Evolutionary conservation across 73 alveolate genomes (phyloP).

Genomic region (Tetrahymena malaccensis): DNA sequence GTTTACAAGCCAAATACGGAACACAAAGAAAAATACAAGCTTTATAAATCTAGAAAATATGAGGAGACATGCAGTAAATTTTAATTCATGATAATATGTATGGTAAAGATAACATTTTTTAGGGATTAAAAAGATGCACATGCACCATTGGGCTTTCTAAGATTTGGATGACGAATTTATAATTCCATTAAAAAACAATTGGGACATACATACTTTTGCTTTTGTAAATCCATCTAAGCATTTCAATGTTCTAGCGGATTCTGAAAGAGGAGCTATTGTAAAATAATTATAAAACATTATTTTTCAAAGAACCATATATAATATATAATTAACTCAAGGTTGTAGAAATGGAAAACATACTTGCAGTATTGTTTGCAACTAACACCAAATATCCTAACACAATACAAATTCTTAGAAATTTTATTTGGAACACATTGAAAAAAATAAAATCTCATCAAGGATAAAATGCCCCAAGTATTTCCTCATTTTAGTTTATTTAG

Average conservation of each 20-base stretch:
- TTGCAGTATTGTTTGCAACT: constrained; percentile 76
- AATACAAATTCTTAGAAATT: constrained; percentile 54
- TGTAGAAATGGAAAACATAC: constrained; percentile 72
- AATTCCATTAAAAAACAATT: constrained; percentile 63
- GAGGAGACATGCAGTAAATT: background rate
- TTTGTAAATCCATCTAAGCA: constrained; percentile 51
- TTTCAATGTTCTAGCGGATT: constrained; percentile 71
- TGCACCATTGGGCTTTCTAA: constrained; percentile 20
- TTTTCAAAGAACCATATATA: no score
- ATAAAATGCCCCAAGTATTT: background rate
- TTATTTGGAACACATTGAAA: constrained; percentile 14
- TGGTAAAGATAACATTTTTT: background rate
- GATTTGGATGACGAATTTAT: constrained; percentile 66
- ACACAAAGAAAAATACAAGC: background rate
- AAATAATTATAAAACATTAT: background rate
- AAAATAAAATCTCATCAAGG: background rate
- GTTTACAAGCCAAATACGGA: background rate
- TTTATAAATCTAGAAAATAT: background rate
- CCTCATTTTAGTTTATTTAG: background rate
- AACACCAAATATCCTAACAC: constrained; percentile 67
- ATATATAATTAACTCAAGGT: no score
- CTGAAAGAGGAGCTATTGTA: constrained; percentile 64
- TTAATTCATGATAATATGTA: background rate
- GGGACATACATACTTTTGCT: constrained; percentile 91
- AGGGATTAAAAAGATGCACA: constrained; percentile 17